These are phyloP conservation scores for Blastobotrys niveus DNA, from an alignment of 1,139 yeast genomes.

Conservation along the genomic window DNA sequence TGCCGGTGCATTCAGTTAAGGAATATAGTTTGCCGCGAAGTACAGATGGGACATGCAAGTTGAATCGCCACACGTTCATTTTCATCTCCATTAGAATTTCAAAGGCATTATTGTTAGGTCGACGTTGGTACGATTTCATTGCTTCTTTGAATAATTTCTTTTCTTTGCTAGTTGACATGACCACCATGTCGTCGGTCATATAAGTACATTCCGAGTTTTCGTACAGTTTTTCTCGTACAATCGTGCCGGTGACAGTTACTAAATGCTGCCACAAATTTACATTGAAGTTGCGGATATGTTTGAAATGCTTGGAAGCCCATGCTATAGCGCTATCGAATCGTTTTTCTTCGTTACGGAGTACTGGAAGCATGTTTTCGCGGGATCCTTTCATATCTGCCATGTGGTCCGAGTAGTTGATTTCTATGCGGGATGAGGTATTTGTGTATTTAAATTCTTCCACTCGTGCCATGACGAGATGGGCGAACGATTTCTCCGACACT, in stretches of 20 bases:
- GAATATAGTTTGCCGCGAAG: slow-evolving; percentile 4
- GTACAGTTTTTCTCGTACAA: slow-evolving; percentile 11
- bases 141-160: slow-evolving; percentile 9
- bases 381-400: slow-evolving; percentile 5
- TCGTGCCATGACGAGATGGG: slow-evolving; percentile 9
- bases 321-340: slow-evolving; percentile 10
- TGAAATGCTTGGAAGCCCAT: slow-evolving; percentile 8
- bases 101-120: slow-evolving; percentile 10
- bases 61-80: slow-evolving; percentile 10
- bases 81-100: slow-evolving; percentile 11
- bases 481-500: slow-evolving; percentile 2
- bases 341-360: slow-evolving; percentile 6
- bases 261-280: slow-evolving; percentile 9
- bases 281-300: slow-evolving; percentile 7
- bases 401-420: slow-evolving; percentile 10
- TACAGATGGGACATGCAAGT: slow-evolving; percentile 9
- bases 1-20: slow-evolving; percentile 7
- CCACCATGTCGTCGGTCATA: neutral
- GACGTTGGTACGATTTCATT: slow-evolving; percentile 3
- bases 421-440: slow-evolving; percentile 1
- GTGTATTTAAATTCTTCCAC: slow-evolving; percentile 7
- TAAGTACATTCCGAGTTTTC: slow-evolving; percentile 7
- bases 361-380: slow-evolving; percentile 1
- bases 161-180: neutral
- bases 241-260: slow-evolving; percentile 11